Percentiles rank a stretch among this genome's conserved stretches.
Evolutionary conservation across 805 yeast species (phyloP).

Genomic region (Clavispora santaluciae): DNA sequence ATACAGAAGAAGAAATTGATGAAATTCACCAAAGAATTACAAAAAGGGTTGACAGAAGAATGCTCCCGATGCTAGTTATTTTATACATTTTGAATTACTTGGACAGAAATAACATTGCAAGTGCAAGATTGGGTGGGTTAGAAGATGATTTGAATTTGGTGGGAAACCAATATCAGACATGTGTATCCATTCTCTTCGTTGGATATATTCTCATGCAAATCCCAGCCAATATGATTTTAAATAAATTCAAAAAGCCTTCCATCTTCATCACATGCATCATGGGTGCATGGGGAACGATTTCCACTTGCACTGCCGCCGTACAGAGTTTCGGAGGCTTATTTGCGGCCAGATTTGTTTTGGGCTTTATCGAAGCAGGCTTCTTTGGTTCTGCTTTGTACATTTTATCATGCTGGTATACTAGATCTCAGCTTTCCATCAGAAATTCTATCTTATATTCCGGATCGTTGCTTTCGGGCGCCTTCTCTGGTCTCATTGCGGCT

Average conservation of each 20-base stretch:
- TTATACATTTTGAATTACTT: slow-evolving; percentile 50
- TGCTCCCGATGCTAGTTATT: slow-evolving; percentile 46
- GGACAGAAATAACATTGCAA: slow-evolving; percentile 51
- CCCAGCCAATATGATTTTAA: slow-evolving; percentile 45
- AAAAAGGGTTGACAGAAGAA: slow-evolving; percentile 44
- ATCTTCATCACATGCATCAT: slow-evolving; percentile 45
- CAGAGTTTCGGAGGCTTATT: slow-evolving; percentile 40
- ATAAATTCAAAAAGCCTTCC: slow-evolving; percentile 46
- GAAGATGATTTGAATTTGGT: slow-evolving; percentile 37
- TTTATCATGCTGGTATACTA: slow-evolving; percentile 52
- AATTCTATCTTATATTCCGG: slow-evolving; percentile 50
- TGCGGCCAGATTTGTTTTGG: slow-evolving; percentile 44
- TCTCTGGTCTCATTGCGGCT: slow-evolving; percentile 51
- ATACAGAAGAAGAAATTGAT: slow-evolving; percentile 40
- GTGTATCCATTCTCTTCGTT: slow-evolving; percentile 48
- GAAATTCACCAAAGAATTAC: slow-evolving; percentile 39
- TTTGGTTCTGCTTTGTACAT: slow-evolving; percentile 45
- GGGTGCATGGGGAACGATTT: slow-evolving; percentile 47
- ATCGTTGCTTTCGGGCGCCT: slow-evolving; percentile 48
- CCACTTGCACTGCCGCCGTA: slow-evolving; percentile 46
- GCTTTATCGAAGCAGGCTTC: slow-evolving; percentile 45
- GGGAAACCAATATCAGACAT: slow-evolving; percentile 44
- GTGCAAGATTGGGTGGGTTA: slow-evolving; percentile 49
- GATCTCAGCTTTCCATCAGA: slow-evolving; percentile 45
- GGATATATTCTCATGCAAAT: slow-evolving; percentile 46